A percentile compares a stretch with the other conserved stretches of the same genome.
Evolutionary conservation across 78 protist genomes (phyloP).

Genomic region (Dictyostelium purpureum): DNA sequence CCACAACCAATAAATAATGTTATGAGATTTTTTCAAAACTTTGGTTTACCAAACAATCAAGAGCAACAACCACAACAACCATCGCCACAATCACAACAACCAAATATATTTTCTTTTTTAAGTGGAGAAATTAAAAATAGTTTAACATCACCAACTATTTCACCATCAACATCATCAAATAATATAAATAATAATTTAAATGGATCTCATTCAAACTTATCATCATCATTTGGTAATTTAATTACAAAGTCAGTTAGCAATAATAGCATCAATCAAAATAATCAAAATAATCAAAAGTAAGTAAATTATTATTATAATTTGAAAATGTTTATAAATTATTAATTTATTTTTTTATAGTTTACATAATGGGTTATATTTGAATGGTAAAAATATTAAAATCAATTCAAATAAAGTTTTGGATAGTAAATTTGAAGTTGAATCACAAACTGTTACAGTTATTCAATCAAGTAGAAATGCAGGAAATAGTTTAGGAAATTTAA

Average conservation of each 20-base stretch:
- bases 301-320: not conserved
- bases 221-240: conserved; percentile 6
- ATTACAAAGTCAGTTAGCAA: not conserved
- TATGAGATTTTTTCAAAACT: conserved; percentile 61
- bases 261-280: not conserved
- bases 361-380: conserved; percentile 27
- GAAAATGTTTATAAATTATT: not conserved
- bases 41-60: not conserved
- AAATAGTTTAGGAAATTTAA: conserved; percentile 23
- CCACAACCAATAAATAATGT: conserved; percentile 17
- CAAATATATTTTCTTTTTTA: conserved; percentile 7
- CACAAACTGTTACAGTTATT: conserved; percentile 44
- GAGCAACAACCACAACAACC: not conserved
- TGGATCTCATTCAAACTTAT: not conserved
- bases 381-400: conserved; percentile 45
- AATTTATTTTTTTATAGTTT: not conserved
- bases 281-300: conserved; percentile 3
- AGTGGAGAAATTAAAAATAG: not conserved
- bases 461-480: not conserved
- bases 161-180: conserved; percentile 30
- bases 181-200: conserved; percentile 2
- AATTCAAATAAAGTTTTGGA: not conserved
- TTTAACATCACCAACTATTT: not conserved
- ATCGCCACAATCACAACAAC: not conserved
- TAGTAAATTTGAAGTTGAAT: conserved; percentile 22